phyloP scores from a whole-genome alignment of 495 filamentous ascomycete species.

The Astrocystis sublimbata region DNA sequence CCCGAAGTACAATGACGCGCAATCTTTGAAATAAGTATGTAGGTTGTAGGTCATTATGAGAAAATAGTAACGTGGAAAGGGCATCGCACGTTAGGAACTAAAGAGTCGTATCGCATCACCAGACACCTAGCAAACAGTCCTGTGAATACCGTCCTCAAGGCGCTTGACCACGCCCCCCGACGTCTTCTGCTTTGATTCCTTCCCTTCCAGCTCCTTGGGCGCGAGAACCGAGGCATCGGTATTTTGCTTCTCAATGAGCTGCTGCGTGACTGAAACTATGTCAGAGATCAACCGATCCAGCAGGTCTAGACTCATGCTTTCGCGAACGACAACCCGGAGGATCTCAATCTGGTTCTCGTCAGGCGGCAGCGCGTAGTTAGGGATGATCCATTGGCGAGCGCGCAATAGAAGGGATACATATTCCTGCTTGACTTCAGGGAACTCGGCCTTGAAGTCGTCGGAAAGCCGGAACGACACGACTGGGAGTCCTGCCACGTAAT shows the following conservation, averaged over 20 bases:
- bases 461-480: constrained; percentile 70
- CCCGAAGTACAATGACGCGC: not conserved
- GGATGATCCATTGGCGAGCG: constrained; percentile 74
- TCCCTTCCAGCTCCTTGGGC: constrained; percentile 27
- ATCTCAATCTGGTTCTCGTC: constrained; percentile 65
- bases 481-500: constrained; percentile 68
- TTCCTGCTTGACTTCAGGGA: constrained; percentile 66
- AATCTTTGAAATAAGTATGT: too few species aligned
- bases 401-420: constrained; percentile 65
- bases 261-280: constrained; percentile 58
- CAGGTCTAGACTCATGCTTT: constrained; percentile 68
- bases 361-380: constrained; percentile 72
- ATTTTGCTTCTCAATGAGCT: constrained; percentile 53
- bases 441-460: constrained; percentile 62
- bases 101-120: too few species aligned
- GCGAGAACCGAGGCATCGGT: constrained; percentile 47
- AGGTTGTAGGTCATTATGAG: not conserved
- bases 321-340: constrained; percentile 66
- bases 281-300: constrained; percentile 62
- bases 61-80: too few species aligned
- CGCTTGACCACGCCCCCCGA: constrained; percentile 29
- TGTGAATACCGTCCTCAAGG: constrained; percentile 61
- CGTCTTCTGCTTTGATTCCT: constrained; percentile 22
- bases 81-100: not conserved
- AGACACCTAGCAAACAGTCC: constrained; percentile 54